Evolutionary conservation across 2,329 filamentous ascomycete genomes (phyloP).

Genomic region (Sclerotinia borealis): DNA sequence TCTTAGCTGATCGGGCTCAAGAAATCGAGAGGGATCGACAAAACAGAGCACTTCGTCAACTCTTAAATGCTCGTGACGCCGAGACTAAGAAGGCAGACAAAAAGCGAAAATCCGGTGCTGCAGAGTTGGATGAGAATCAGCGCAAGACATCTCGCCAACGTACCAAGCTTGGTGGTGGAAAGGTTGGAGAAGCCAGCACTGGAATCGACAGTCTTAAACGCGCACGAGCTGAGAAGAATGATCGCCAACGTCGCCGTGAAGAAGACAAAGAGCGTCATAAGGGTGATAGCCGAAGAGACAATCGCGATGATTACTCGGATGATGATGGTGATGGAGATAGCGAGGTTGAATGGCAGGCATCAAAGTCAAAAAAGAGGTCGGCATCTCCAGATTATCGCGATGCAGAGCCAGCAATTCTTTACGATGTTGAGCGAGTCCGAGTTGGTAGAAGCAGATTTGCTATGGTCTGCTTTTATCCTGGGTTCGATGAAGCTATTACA

Average conservation of each 20-base stretch:
- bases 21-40: slow-evolving; percentile 78
- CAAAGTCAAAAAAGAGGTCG: slow-evolving; percentile 44
- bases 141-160: slow-evolving; percentile 70
- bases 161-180: slow-evolving; percentile 58
- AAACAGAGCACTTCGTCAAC: slow-evolving; percentile 72
- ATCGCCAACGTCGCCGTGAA: slow-evolving; percentile 56
- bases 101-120: slow-evolving; percentile 72
- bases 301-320: slow-evolving; percentile 50
- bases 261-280: slow-evolving; percentile 54
- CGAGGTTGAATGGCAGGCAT: slow-evolving; percentile 70
- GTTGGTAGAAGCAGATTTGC: slow-evolving; percentile 83
- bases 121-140: slow-evolving; percentile 71
- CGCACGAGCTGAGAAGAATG: slow-evolving; percentile 58
- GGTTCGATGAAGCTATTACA: slow-evolving; percentile 73
- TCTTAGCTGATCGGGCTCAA: slow-evolving; percentile 80
- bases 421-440: slow-evolving; percentile 78
- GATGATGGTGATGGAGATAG: slow-evolving; percentile 64
- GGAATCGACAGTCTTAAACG: slow-evolving; percentile 66
- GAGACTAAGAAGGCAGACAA: slow-evolving; percentile 50
- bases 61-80: slow-evolving; percentile 62
- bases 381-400: slow-evolving; percentile 41
- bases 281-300: slow-evolving; percentile 35
- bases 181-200: slow-evolving; percentile 60
- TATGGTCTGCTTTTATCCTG: slow-evolving; percentile 87
- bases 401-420: slow-evolving; percentile 61